A percentile compares a stretch with the other conserved stretches of the same genome.
Evolutionary conservation across 805 yeast species (phyloP).

Genomic region (Kuraishia ogatae): DNA sequence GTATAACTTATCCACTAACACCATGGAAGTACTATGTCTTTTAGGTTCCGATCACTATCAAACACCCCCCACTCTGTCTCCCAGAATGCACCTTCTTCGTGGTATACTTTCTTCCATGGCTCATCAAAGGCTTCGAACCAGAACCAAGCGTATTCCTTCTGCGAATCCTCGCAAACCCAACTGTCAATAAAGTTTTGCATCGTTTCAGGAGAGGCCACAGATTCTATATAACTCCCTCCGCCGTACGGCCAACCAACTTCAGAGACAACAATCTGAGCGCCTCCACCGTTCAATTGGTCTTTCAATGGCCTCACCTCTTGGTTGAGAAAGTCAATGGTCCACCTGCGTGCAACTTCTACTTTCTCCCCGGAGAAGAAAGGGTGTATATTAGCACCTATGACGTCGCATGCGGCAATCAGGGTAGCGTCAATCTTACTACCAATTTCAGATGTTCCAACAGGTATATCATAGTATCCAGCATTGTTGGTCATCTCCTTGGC

Average conservation of each 20-base stretch:
- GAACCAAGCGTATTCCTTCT: conserved; percentile 37
- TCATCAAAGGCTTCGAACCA: conserved; percentile 68
- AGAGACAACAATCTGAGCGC: conserved; percentile 33
- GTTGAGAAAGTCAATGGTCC: conserved; percentile 43
- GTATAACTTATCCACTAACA: conserved; percentile 8
- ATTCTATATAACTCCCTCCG: conserved; percentile 40
- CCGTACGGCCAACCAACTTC: conserved; percentile 70
- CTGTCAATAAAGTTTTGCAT: conserved; percentile 38
- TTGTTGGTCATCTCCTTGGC: conserved; percentile 28
- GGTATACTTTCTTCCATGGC: conserved; percentile 55
- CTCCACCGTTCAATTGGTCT: conserved; percentile 11
- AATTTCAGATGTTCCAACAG: conserved; percentile 57
- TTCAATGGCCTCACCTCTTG: conserved; percentile 32
- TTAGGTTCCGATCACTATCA: conserved; percentile 35
- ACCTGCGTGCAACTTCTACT: conserved; percentile 36
- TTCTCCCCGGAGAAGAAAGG: conserved; percentile 58
- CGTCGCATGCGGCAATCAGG: conserved; percentile 37
- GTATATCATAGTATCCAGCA: conserved; percentile 28
- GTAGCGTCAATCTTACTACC: conserved; percentile 35
- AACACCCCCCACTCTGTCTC: conserved; percentile 71
- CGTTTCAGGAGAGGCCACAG: conserved; percentile 37
- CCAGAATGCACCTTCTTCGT: conserved; percentile 42
- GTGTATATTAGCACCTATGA: conserved; percentile 56
- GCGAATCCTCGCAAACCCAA: conserved; percentile 41
- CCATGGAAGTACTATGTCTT: conserved; percentile 14